A percentile compares a stretch with the other conserved stretches of the same genome.
These are phyloP conservation scores for Xylaria intraflava DNA, from an alignment of 495 filamentous ascomycete genomes.

Conservation along the genomic window DNA sequence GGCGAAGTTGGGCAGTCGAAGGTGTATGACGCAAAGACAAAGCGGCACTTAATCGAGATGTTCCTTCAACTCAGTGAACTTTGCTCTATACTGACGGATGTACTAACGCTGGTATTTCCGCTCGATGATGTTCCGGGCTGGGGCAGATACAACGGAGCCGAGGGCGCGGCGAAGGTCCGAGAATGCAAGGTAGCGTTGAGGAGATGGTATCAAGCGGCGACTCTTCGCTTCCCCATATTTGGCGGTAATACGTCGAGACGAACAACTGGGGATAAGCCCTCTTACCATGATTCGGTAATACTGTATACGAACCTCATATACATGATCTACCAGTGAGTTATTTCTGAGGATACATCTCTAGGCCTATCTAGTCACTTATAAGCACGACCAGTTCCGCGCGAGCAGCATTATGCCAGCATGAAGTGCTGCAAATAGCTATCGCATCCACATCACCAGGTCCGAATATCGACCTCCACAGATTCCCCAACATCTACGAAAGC, in stretches of 20 bases:
- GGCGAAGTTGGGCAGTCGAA: slow-evolving; percentile 38
- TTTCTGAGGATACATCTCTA: no score
- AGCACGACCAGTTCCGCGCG: slow-evolving; percentile 20
- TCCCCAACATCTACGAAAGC: slow-evolving; percentile 29
- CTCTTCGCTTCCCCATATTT: slow-evolving; percentile 27
- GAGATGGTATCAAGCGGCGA: slow-evolving; percentile 26
- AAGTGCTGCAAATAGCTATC: slow-evolving; percentile 25
- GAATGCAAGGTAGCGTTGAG: slow-evolving; percentile 26
- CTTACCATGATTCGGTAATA: slow-evolving; percentile 31
- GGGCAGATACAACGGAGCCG: slow-evolving; percentile 18
- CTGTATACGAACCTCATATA: slow-evolving; percentile 41
- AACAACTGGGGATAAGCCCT: slow-evolving; percentile 14
- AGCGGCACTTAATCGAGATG: slow-evolving; percentile 35
- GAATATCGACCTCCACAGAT: slow-evolving; percentile 16
- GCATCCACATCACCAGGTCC: slow-evolving; percentile 21
- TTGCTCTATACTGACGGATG: slow-evolving; percentile 41
- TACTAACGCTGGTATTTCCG: slow-evolving; percentile 37
- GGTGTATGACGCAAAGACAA: slow-evolving; percentile 38
- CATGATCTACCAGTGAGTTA: slow-evolving; percentile 47
- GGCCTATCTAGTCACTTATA: slow-evolving; percentile 10
- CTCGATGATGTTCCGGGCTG: slow-evolving; percentile 30
- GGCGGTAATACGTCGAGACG: slow-evolving; percentile 17
- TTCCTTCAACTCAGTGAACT: slow-evolving; percentile 42
- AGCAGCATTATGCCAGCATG: slow-evolving; percentile 28
- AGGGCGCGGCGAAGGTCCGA: slow-evolving; percentile 15